These are phyloP conservation scores for Pythium myriotylum DNA, from an alignment of 352 stramenopile genomes.

Conservation along the genomic window DNA sequence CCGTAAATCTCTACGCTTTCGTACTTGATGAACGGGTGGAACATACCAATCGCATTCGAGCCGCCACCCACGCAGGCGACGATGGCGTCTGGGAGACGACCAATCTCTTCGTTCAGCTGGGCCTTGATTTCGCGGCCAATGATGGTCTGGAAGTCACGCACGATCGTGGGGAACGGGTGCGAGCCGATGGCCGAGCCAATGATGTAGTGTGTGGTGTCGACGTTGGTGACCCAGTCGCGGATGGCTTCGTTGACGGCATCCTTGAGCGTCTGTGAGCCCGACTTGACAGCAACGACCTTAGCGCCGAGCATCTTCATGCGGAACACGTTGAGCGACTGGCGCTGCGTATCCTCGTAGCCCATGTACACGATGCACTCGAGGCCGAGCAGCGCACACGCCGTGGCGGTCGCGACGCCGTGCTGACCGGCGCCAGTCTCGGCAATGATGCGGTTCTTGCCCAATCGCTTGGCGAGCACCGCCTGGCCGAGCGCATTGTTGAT, in stretches of 20 bases:
- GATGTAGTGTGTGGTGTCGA: slow-evolving; percentile 98
- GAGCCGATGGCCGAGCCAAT: slow-evolving; percentile 98
- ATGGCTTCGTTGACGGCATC: slow-evolving; percentile 99
- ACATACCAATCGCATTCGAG: slow-evolving; percentile 99
- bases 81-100: slow-evolving; percentile 94
- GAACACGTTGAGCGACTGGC: slow-evolving; percentile 98
- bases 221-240: slow-evolving; percentile 98
- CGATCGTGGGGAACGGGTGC: slow-evolving; percentile 98
- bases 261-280: slow-evolving; percentile 96
- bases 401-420: slow-evolving; percentile 98
- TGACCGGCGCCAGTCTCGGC: slow-evolving; percentile 98
- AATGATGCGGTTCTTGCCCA: slow-evolving; percentile 98
- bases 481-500: slow-evolving; percentile 99
- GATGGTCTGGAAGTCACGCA: slow-evolving; percentile 97
- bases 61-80: slow-evolving; percentile 97
- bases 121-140: slow-evolving; percentile 95
- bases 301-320: slow-evolving; percentile 99
- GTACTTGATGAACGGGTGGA: slow-evolving; percentile 96
- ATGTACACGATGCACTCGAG: slow-evolving; percentile 99
- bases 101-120: slow-evolving; percentile 95
- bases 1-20: slow-evolving; percentile 93
- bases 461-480: slow-evolving; percentile 93
- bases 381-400: slow-evolving; percentile 95
- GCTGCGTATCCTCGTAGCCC: slow-evolving; percentile 97
- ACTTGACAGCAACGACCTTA: slow-evolving; percentile 97